phyloP scores from a whole-genome alignment of 73 alveolate species.

The Paramecium primaurelia region DNA sequence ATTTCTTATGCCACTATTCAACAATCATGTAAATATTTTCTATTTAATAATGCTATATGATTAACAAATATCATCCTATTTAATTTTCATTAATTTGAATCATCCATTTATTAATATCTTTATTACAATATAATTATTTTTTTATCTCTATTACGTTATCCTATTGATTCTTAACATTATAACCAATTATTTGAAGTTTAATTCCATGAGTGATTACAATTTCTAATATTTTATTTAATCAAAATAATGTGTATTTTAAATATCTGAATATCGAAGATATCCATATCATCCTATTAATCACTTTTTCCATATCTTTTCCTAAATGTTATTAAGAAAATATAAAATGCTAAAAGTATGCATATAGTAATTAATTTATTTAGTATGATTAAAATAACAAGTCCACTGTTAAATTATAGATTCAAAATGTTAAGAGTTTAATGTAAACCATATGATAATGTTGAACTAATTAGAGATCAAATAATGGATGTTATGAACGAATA shows the following conservation, averaged over 20 bases:
- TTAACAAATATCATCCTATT: too few species aligned
- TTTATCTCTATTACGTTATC: neutral
- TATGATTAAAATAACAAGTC: conserved; percentile 38
- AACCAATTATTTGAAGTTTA: neutral
- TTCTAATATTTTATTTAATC: neutral
- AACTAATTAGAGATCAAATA: neutral
- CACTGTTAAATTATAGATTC: neutral
- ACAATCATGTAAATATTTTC: too few species aligned
- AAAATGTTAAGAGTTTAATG: conserved; percentile 17
- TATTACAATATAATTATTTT: neutral
- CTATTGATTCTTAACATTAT: neutral
- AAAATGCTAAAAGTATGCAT: neutral
- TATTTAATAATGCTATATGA: too few species aligned
- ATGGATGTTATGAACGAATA: conserved; percentile 37
- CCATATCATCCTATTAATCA: neutral
- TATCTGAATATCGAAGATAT: neutral
- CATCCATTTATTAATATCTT: neutral
- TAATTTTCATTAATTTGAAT: neutral
- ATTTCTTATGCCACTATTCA: too few species aligned
- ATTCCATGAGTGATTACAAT: neutral
- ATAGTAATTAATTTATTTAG: neutral
- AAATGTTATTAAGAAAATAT: neutral
- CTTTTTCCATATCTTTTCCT: neutral
- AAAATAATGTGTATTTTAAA: neutral
- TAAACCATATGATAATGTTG: conserved; percentile 12